These are phyloP conservation scores for Tripidium arundinaceum DNA, from an alignment of 202 grass and related monocot genomes.

Conservation along the genomic window DNA sequence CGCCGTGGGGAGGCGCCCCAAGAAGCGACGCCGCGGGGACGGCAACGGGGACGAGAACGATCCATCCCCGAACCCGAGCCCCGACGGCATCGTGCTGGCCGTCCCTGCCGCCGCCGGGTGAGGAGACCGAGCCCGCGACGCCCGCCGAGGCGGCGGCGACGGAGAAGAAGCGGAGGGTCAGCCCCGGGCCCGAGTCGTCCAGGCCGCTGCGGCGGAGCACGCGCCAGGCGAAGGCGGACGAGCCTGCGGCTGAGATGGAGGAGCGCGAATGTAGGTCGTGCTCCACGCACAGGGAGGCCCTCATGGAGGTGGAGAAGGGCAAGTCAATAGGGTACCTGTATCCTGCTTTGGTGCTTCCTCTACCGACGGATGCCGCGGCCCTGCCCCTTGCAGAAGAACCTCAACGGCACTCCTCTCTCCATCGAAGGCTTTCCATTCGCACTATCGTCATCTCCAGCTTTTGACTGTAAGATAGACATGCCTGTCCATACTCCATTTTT, in stretches of 20 bases:
- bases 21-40: conserved; percentile 46
- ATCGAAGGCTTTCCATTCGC: too few species aligned
- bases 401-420: too few species aligned
- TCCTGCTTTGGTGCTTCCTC: too few species aligned
- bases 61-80: neutral
- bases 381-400: too few species aligned
- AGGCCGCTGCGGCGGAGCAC: conserved; percentile 70
- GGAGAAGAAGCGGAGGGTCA: conserved; percentile 36
- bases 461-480: too few species aligned
- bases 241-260: conserved; percentile 41
- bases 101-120: conserved; percentile 15
- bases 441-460: too few species aligned
- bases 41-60: conserved; percentile 12
- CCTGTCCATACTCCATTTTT: too few species aligned
- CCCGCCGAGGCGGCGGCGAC: neutral
- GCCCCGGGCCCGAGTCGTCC: neutral
- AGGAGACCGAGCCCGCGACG: neutral
- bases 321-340: too few species aligned
- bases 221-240: conserved; percentile 49
- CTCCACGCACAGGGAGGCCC: too few species aligned
- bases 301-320: too few species aligned
- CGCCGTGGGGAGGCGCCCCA: conserved; percentile 26
- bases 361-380: too few species aligned
- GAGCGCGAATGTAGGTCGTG: too few species aligned
- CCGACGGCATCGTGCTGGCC: neutral